Evolutionary conservation across 768 basidiomycete species (phyloP).

Genomic region (Panellus pusillus): DNA sequence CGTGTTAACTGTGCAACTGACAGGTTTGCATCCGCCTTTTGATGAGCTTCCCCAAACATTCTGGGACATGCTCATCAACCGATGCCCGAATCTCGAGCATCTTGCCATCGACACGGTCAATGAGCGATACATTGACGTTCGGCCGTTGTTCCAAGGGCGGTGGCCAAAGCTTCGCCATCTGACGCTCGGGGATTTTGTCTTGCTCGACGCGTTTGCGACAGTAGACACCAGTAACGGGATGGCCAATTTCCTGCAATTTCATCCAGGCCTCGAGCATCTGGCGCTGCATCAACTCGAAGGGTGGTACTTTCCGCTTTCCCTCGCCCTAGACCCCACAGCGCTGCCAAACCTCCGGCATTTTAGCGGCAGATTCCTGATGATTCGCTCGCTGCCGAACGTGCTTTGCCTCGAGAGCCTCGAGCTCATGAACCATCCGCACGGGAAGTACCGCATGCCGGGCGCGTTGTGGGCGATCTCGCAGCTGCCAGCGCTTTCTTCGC

Average conservation of each 20-base stretch:
- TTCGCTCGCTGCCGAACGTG: slow-evolving; percentile 16
- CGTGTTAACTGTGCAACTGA: background rate
- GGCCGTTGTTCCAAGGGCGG: slow-evolving; percentile 17
- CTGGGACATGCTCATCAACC: slow-evolving; percentile 19
- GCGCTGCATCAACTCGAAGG: slow-evolving; percentile 19
- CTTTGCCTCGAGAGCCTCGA: slow-evolving; percentile 18
- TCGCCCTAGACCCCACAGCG: slow-evolving; percentile 14
- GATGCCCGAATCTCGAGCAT: slow-evolving; percentile 15
- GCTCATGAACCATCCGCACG: slow-evolving; percentile 19
- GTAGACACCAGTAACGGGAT: slow-evolving; percentile 21
- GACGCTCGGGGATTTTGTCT: slow-evolving; percentile 20
- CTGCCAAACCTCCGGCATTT: slow-evolving; percentile 18
- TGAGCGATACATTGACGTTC: slow-evolving; percentile 22
- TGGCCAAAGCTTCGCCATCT: slow-evolving; percentile 17
- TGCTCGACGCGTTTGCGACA: slow-evolving; percentile 20
- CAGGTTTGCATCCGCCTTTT: slow-evolving; percentile 21
- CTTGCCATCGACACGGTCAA: slow-evolving; percentile 21
- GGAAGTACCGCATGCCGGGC: slow-evolving; percentile 17
- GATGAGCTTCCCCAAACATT: slow-evolving; percentile 21
- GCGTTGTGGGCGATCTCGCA: slow-evolving; percentile 21
- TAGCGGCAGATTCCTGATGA: slow-evolving; percentile 14
- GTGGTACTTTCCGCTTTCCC: slow-evolving; percentile 22
- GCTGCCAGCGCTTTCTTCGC: slow-evolving; percentile 15
- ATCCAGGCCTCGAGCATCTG: slow-evolving; percentile 10
- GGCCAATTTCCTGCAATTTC: slow-evolving; percentile 14